Conservation (phyloP, 1,284 basidiomycete species). For the Ganoderma sp. region DNA sequence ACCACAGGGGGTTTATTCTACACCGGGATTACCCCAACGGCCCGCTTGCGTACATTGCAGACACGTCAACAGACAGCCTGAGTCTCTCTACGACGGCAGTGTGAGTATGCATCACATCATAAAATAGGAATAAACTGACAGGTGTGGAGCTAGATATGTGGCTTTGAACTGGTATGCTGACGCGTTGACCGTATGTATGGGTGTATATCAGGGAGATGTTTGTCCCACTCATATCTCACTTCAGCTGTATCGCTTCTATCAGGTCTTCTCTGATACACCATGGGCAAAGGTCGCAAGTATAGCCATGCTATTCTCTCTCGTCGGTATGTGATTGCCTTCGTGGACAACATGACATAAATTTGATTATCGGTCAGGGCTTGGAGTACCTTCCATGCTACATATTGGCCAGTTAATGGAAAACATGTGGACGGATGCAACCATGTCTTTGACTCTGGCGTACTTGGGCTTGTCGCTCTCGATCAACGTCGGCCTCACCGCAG, state of each 20-base stretch:
- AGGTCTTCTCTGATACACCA: constrained; percentile 27
- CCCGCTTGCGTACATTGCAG: constrained; percentile 34
- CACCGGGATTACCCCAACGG: constrained; percentile 30
- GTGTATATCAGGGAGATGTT: no score
- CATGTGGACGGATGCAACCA: constrained; percentile 33
- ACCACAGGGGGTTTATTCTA: constrained; percentile 34
- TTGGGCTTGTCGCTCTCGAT: constrained; percentile 40
- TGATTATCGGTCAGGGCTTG: constrained; percentile 33
- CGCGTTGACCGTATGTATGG: constrained; percentile 38
- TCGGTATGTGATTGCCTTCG: constrained; percentile 28
- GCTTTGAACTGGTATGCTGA: constrained; percentile 44
- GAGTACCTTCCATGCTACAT: constrained; percentile 34
- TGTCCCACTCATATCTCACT: background rate
- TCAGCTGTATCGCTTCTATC: constrained; percentile 39
- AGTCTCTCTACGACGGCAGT: constrained; percentile 36
- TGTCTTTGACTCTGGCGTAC: constrained; percentile 39
- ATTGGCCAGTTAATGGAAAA: constrained; percentile 34
- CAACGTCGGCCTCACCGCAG: constrained; percentile 39
- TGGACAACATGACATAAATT: constrained; percentile 16
- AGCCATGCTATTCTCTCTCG: constrained; percentile 18
- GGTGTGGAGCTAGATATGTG: constrained; percentile 37
- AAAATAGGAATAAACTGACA: background rate
- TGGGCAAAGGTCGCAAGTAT: background rate
- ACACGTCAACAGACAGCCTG: constrained; percentile 27
- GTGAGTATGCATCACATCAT: constrained; percentile 30